A percentile compares a stretch with the other conserved stretches of the same genome.
phyloP scores from a whole-genome alignment of 2,329 filamentous ascomycete species.

The Capronia epimyces region DNA sequence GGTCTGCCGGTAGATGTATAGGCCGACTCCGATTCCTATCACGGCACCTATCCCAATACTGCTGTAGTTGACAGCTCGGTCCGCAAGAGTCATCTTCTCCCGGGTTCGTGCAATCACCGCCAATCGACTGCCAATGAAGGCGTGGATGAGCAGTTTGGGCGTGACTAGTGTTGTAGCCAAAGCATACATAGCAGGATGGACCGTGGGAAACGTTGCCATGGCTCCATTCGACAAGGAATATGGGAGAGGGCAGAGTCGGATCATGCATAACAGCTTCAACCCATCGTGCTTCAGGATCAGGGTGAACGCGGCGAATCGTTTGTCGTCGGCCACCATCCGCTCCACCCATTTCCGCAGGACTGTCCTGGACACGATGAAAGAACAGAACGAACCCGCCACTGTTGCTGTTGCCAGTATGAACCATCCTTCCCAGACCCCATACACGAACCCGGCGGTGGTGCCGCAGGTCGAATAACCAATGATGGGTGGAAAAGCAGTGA shows the following conservation, averaged over 20 bases:
- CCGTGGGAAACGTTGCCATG: constrained; percentile 85
- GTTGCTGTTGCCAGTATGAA: constrained; percentile 74
- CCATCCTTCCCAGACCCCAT: constrained; percentile 70
- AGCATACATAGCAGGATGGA: constrained; percentile 69
- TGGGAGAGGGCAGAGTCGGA: constrained; percentile 84
- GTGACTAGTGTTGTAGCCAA: constrained; percentile 74
- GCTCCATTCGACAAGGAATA: constrained; percentile 93
- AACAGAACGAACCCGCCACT: constrained; percentile 67
- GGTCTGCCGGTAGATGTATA: constrained; percentile 71
- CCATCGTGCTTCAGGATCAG: constrained; percentile 88
- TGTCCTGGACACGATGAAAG: constrained; percentile 75
- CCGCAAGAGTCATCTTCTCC: constrained; percentile 72
- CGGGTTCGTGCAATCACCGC: constrained; percentile 76
- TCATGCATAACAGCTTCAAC: constrained; percentile 80
- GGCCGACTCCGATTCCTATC: constrained; percentile 70
- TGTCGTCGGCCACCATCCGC: constrained; percentile 72
- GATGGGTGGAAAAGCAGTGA: constrained; percentile 76
- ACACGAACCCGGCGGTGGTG: constrained; percentile 65
- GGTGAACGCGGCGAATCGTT: constrained; percentile 79
- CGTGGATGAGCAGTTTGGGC: constrained; percentile 84
- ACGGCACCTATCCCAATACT: constrained; percentile 68
- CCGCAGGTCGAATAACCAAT: constrained; percentile 79
- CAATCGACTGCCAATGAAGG: constrained; percentile 83
- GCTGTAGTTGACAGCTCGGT: constrained; percentile 76
- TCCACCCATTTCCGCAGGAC: constrained; percentile 74